Base-by-base conservation (phyloP, 495 filamentous ascomycete species). In the Trichocladium uniseriatum region DNA sequence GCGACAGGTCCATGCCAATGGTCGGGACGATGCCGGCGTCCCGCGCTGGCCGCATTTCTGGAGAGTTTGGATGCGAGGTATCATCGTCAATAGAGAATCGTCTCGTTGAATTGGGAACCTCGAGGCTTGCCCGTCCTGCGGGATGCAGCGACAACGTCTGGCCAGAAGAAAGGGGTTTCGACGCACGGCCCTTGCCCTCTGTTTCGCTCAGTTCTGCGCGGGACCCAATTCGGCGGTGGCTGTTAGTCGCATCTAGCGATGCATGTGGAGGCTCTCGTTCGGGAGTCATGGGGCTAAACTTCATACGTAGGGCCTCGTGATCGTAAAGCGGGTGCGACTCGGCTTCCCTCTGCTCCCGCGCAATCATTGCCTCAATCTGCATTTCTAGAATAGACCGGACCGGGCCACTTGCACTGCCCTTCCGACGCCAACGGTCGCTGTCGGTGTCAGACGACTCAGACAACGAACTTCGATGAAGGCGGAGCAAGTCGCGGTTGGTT, bases 291-390 rank as follows among this genome's bases (percentile, higher is more conserved):
- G 63, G 57, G 21, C 43, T 58, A 15, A 60, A 53, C 54, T 65
- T 67, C 34, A 69, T 62, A 34, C 51, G 51, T 32, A 51, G 41
- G 21, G 56, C 43, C 21, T 62, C 59, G 22, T 43, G 18, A 28
- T 67, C 70, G 22, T 62, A 66, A 3, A 56, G 44, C 20, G 52
- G 52, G 29, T 54, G 49, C 16, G 52, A 48, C 43, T 68, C 62
- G 19, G 61, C 63, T 5, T 71, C 70, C 19, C 59, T 54, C 18
- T 65, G 63, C 54, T 81, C 79, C 32, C 66, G 73, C 4, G 69
- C 76, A 11, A 84, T 66, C 69, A 84, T 74, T n/a, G 79, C 71
- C 53, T 75, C 70, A 78, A 87, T 82, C 51, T 84, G 82, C 55
- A 79, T 81, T 48, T 81, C 79, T 6, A 87, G 64, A 13, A 82